These are phyloP conservation scores for Neurospora sp. DNA, from an alignment of 495 filamentous ascomycete species.

Conservation along the genomic window DNA sequence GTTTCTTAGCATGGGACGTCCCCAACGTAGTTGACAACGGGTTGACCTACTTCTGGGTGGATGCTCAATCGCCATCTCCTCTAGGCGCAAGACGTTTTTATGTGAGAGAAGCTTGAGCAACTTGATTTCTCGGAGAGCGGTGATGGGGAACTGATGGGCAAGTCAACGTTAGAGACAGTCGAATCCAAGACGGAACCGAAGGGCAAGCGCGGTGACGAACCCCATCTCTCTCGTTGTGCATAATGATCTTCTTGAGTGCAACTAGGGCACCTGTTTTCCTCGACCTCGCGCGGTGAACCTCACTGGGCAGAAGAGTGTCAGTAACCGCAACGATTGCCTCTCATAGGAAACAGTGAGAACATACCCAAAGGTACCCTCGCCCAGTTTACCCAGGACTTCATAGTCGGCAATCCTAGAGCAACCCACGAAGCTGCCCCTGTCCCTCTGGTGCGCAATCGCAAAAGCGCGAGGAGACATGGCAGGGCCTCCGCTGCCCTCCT, in stretches of 20 bases:
- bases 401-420: slow-evolving; percentile 85
- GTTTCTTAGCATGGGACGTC: background rate
- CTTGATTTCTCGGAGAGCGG: slow-evolving; percentile 82
- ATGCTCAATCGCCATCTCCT: slow-evolving; percentile 92
- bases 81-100: slow-evolving; percentile 73
- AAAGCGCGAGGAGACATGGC: slow-evolving; percentile 31
- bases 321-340: background rate
- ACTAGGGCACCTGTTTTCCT: slow-evolving; percentile 62
- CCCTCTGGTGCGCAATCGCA: slow-evolving; percentile 35
- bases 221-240: slow-evolving; percentile 79
- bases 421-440: slow-evolving; percentile 55
- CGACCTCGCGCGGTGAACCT: slow-evolving; percentile 83
- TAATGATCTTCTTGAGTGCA: slow-evolving; percentile 90
- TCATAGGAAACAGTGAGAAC: slow-evolving; percentile 8
- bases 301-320: slow-evolving; percentile 38
- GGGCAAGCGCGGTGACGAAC: slow-evolving; percentile 33
- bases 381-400: slow-evolving; percentile 81
- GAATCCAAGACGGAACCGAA: background rate
- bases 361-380: slow-evolving; percentile 95
- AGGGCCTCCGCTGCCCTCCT: slow-evolving; percentile 9
- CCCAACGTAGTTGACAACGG: background rate
- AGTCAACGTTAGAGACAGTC: slow-evolving; percentile 7
- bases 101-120: slow-evolving; percentile 89
- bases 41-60: slow-evolving; percentile 45
- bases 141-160: slow-evolving; percentile 56